Conservation (phyloP, 352 stramenopile genomes). For the Globisporangium abappressorium region DNA sequence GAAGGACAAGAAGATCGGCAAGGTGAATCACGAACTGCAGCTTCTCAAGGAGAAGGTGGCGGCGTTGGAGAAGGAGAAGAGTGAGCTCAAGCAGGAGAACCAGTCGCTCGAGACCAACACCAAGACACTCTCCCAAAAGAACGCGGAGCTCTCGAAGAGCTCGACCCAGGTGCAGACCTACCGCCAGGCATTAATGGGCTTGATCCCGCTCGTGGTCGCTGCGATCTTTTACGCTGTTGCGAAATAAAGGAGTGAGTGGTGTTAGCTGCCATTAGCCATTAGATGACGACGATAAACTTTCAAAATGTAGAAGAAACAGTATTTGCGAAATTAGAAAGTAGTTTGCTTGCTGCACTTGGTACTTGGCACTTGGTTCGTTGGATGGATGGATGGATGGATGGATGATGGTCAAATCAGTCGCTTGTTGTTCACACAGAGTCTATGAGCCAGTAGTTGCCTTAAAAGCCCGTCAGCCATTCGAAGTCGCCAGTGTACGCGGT, state of each 20-base stretch:
- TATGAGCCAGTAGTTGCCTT: slow-evolving; percentile 15
- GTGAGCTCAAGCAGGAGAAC: slow-evolving; percentile 19
- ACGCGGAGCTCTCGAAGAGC: slow-evolving; percentile 35
- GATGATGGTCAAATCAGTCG: background rate
- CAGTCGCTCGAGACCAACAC: slow-evolving; percentile 28
- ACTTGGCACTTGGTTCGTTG: background rate
- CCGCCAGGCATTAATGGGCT: slow-evolving; percentile 45
- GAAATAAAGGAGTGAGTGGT: slow-evolving; percentile 27
- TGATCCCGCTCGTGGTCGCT: slow-evolving; percentile 55
- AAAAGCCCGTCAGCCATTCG: slow-evolving; percentile 79
- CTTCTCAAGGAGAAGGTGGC: slow-evolving; percentile 42
- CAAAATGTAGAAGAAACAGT: slow-evolving; percentile 16
- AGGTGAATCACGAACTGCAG: slow-evolving; percentile 53
- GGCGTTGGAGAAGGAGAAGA: slow-evolving; percentile 22
- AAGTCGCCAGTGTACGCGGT: slow-evolving; percentile 63
- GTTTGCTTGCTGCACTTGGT: background rate
- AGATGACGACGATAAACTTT: slow-evolving; percentile 7
- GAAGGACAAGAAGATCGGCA: slow-evolving; percentile 68
- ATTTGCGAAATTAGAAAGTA: slow-evolving; percentile 14
- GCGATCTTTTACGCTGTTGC: slow-evolving; percentile 49
- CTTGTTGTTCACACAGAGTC: background rate
- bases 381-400: background rate
- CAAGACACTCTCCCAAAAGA: slow-evolving; percentile 36
- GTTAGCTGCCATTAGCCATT: slow-evolving; percentile 2
- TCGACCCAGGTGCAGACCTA: slow-evolving; percentile 60